Evolutionary conservation across 306 rosid species (phyloP), one percentile per base, ranked within the genome.

Genomic region (Arachis hypogaea): DNA sequence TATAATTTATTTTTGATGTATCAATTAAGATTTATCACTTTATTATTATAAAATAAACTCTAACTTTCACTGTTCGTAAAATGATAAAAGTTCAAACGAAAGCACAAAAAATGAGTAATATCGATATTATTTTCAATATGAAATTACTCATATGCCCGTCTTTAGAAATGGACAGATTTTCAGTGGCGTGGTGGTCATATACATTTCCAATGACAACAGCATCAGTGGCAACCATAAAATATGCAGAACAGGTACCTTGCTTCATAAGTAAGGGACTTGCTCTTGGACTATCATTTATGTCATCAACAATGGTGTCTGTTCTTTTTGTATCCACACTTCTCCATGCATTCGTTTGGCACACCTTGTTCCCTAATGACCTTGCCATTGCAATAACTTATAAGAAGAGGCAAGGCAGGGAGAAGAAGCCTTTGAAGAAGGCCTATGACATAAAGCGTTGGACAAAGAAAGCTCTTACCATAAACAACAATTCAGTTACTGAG

Each of bases 131-230:
- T 5, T 5, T 50, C 42, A 36, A 51, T 38, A 38, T 66, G 33
- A 7, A 38, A 46, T 12, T 47, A 12, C 11, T 55, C 57, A 22
- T 22, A 11, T 29, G 59, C 4, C 42, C 51, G 42, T 52, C n/a
- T 10, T 38, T 40, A 36, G 47, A 59, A 3, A 63, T 77, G 50
- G 71, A 77, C 84, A 90, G 98, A 77, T 93, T 93, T 84, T 90
- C 96, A 1, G 94, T 93, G 77, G 92, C 98, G 10, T 90, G 95
- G 98, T 88, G 96, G 98, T 85, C 96, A 55, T 93, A 90, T 80
- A 88, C 96, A 33, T 90, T 90, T 66, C 95, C 93, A 1, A 90
- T 85, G 96, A 90, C 98, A 56, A 93, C 98, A 2, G 87, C 86
- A 7, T 80, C 93, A 11, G 91, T 90, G 73, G 96, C 92, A 10